Conservation (phyloP, 2,329 filamentous ascomycete species). For the Colletotrichum somersetense region DNA sequence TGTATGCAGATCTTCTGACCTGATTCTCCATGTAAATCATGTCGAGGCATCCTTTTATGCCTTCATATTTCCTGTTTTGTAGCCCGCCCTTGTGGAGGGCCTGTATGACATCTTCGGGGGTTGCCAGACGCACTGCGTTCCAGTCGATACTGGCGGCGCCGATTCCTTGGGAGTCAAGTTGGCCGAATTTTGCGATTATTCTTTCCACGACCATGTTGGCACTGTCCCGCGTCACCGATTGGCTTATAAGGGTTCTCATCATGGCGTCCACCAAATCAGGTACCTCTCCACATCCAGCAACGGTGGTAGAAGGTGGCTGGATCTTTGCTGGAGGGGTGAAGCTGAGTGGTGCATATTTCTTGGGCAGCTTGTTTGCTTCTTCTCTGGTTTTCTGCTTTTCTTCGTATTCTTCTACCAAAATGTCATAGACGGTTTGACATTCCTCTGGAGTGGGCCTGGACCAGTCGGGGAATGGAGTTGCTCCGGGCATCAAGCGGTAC, state of each 20-base stretch:
- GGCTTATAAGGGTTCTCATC: slow-evolving; percentile 65
- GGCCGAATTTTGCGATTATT: slow-evolving; percentile 74
- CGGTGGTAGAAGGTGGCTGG: slow-evolving; percentile 75
- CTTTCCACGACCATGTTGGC: slow-evolving; percentile 75
- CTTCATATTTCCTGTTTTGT: slow-evolving; percentile 75
- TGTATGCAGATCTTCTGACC: slow-evolving; percentile 57
- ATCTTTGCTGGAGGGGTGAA: slow-evolving; percentile 74
- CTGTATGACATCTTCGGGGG: slow-evolving; percentile 71
- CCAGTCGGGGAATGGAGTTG: slow-evolving; percentile 77
- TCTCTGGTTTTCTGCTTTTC: slow-evolving; percentile 47
- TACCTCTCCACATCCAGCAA: slow-evolving; percentile 75
- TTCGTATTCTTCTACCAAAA: slow-evolving; percentile 77
- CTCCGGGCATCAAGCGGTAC: slow-evolving; percentile 67
- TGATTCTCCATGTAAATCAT: slow-evolving; percentile 78
- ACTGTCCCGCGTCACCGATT: slow-evolving; percentile 61
- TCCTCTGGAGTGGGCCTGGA: slow-evolving; percentile 74
- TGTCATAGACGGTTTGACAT: slow-evolving; percentile 75
- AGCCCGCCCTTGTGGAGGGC: slow-evolving; percentile 80
- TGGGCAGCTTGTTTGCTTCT: not conserved
- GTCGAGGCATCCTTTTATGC: slow-evolving; percentile 80
- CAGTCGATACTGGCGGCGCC: slow-evolving; percentile 81
- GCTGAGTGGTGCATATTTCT: slow-evolving; percentile 10
- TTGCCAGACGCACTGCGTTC: slow-evolving; percentile 74
- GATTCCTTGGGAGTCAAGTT: slow-evolving; percentile 68
- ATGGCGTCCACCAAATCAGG: slow-evolving; percentile 67